Evolutionary conservation across 768 basidiomycete genomes (phyloP), one percentile per base, ranked within the genome.

Genomic region (Boletus insuetus): DNA sequence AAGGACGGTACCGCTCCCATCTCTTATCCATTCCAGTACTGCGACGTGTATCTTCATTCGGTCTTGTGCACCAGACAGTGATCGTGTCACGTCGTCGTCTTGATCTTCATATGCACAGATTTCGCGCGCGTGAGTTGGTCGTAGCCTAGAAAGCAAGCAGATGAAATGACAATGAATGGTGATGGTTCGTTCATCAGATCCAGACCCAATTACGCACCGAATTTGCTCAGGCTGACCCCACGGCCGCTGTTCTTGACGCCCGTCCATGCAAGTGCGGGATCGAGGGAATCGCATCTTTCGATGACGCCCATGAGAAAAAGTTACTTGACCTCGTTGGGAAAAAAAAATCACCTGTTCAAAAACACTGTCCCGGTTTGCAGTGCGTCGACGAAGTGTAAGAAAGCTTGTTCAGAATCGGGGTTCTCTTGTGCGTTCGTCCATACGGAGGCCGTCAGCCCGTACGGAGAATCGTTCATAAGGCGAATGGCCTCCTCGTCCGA

Each of bases 381-480:
- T 58, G 89, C 85, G 8, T 79, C 83, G 24, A 96, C 74, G 39
- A 67, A 62, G 45, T 68, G 71, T 53, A 86, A 63, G 74, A 98
- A 97, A 0, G 82, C 85, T 3, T 71, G 64, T 58, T 89, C 80
- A 0, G 89, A 91, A n/a, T 80, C 80, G 0, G 77, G 69, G 54
- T 84, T 80, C 4, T 72, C 73, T 29, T 80, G 77, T 0, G 78
- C 81, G 62, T 91, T 82, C 1, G 97, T 98, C 97, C 96, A 99
- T 32, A 99, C 70, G 17, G 93, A 94, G 5, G 92, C 93, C 2
- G 96, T 99, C 20, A 99, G 79, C 14, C 97, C 97, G 66, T 95
- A 98, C 0, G 83, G 83, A 16, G 95, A 97, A 69, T 98, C 94
- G 70, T 99, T 98, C 91, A 99, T 99, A 32, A 98, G 81, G 17